Conservation (phyloP, 2,329 filamentous ascomycete species). For the Colletotrichum destructivum region DNA sequence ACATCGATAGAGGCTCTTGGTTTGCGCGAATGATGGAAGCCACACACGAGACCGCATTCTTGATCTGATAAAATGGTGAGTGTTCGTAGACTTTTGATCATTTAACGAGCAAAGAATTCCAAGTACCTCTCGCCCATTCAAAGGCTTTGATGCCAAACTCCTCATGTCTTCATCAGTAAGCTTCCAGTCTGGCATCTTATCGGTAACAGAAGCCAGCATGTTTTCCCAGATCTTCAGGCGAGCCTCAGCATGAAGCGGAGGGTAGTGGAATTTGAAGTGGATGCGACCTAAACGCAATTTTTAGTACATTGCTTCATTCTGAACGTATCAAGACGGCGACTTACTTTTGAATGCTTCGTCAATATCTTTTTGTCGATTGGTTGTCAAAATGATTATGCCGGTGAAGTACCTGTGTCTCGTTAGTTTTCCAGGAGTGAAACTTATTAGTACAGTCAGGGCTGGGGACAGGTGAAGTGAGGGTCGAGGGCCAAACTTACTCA, state of each 20-base stretch:
- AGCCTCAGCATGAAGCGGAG: background rate
- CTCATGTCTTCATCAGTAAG: background rate
- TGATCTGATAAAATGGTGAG: background rate
- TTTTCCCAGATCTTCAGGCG: background rate
- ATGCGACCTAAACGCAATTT: background rate
- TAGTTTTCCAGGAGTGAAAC: background rate
- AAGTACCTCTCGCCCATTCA: background rate
- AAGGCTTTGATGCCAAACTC: background rate
- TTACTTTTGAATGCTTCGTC: constrained; percentile 9
- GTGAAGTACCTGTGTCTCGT: background rate
- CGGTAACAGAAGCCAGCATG: background rate
- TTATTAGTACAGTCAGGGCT: too few relatives aligned
- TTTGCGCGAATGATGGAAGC: background rate
- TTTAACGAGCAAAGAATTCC: background rate
- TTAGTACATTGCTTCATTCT: background rate
- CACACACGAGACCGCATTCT: background rate
- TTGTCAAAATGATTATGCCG: constrained; percentile 2
- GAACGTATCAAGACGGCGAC: background rate
- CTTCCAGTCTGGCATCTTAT: background rate
- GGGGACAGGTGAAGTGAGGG: background rate
- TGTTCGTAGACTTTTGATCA: too few relatives aligned
- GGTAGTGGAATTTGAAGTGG: constrained; percentile 5
- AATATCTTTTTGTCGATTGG: constrained; percentile 1
- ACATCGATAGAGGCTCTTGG: background rate
- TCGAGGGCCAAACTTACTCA: background rate